phyloP scores from a whole-genome alignment of 768 basidiomycete genomes.

The Rhizopogon vulgaris region DNA sequence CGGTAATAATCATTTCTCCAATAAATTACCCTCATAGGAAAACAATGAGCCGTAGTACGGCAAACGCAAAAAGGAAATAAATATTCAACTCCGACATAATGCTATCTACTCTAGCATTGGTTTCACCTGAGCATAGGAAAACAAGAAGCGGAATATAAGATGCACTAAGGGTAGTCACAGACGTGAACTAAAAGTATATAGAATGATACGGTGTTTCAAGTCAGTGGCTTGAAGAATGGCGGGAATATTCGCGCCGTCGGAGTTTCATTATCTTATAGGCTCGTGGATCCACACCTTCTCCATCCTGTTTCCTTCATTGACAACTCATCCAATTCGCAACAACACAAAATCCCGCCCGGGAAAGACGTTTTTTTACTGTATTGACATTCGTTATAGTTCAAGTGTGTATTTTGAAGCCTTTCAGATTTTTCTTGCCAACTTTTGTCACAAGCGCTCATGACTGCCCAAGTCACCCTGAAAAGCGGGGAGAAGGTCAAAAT shows the following conservation, averaged over 20 bases:
- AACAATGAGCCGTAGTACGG: no score
- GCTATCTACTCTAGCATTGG: neutral
- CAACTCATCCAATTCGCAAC: constrained; percentile 16
- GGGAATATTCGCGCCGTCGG: constrained; percentile 30
- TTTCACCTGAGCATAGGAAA: neutral
- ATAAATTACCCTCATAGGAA: no score
- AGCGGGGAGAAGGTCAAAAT: constrained; percentile 80
- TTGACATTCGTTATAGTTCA: neutral
- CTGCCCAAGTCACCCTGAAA: constrained; percentile 53
- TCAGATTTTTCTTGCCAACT: constrained; percentile 24
- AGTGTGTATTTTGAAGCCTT: neutral
- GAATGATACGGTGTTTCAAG: neutral
- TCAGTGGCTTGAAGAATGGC: constrained; percentile 1
- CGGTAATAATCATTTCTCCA: no score
- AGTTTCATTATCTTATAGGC: constrained; percentile 27
- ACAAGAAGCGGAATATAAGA: neutral
- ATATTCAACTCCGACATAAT: neutral
- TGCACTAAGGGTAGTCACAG: no score
- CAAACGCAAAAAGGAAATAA: neutral
- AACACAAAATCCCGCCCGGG: constrained; percentile 13
- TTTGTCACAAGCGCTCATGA: constrained; percentile 16
- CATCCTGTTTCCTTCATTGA: constrained; percentile 31
- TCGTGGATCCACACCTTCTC: constrained; percentile 25
- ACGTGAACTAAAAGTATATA: no score
- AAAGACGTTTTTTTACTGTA: constrained; percentile 16